Conservation (phyloP, 345 rosid species). For the Garcia nutans region DNA sequence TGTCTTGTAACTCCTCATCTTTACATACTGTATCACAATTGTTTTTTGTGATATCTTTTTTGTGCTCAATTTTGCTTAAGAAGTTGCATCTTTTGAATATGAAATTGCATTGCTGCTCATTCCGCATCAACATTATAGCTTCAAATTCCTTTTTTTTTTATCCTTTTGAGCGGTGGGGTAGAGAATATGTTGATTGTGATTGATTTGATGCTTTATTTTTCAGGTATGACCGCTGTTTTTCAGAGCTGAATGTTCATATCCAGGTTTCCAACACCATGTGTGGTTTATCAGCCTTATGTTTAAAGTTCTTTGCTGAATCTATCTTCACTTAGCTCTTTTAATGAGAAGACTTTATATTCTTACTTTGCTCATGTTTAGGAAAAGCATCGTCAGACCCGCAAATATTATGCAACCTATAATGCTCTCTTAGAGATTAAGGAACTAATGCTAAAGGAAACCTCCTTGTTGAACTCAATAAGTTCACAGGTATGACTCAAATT, state of each 20-base stretch:
- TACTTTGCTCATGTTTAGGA: conserved; percentile 46
- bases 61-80: neutral
- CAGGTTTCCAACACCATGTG: conserved; percentile 46
- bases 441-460: conserved; percentile 81
- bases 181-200: too few species aligned
- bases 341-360: conserved; percentile 11
- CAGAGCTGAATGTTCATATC: conserved; percentile 71
- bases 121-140: neutral
- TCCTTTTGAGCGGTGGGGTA: too few species aligned
- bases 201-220: conserved; percentile 26
- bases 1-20: neutral
- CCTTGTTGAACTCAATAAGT: conserved; percentile 72
- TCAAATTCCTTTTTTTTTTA: too few species aligned
- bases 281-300: neutral
- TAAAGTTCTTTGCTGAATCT: neutral
- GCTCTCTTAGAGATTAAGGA: conserved; percentile 83
- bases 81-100: neutral
- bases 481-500: conserved; percentile 53
- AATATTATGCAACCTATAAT: conserved; percentile 77
- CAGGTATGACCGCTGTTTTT: conserved; percentile 76
- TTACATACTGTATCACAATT: neutral
- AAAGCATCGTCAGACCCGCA: conserved; percentile 70
- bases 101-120: neutral
- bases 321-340: neutral
- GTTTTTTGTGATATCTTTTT: neutral